These are phyloP conservation scores for Cercophora newfieldiana DNA, from an alignment of 495 filamentous ascomycete species.

Conservation along the genomic window DNA sequence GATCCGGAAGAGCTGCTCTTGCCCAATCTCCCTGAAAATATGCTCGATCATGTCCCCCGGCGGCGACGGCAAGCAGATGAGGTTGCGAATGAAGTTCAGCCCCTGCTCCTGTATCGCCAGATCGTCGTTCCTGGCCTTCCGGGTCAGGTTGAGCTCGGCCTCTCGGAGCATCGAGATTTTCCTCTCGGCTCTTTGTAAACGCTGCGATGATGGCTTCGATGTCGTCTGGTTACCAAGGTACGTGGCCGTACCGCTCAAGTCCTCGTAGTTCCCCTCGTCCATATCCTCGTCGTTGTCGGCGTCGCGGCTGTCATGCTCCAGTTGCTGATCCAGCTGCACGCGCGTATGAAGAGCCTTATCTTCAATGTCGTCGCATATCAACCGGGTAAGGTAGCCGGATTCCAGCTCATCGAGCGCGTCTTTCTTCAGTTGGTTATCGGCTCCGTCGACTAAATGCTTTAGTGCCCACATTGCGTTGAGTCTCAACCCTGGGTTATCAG, in stretches of 20 bases:
- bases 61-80: slow-evolving; percentile 57
- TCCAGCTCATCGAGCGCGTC: slow-evolving; percentile 73
- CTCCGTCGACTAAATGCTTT: slow-evolving; percentile 76
- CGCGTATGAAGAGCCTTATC: slow-evolving; percentile 45
- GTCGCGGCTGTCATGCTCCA: slow-evolving; percentile 32
- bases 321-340: slow-evolving; percentile 23
- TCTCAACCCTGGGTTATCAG: slow-evolving; percentile 66
- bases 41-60: slow-evolving; percentile 76
- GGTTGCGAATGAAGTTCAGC: slow-evolving; percentile 82
- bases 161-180: slow-evolving; percentile 55
- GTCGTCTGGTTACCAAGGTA: not conserved
- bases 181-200: slow-evolving; percentile 47
- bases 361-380: slow-evolving; percentile 64
- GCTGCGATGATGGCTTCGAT: slow-evolving; percentile 13
- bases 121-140: slow-evolving; percentile 72
- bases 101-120: slow-evolving; percentile 87
- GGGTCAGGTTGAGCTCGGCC: slow-evolving; percentile 53
- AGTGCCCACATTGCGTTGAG: slow-evolving; percentile 88
- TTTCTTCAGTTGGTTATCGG: slow-evolving; percentile 68
- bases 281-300: slow-evolving; percentile 66
- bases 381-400: slow-evolving; percentile 73
- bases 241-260: slow-evolving; percentile 27
- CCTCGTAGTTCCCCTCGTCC: slow-evolving; percentile 49
- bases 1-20: slow-evolving; percentile 73
- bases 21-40: slow-evolving; percentile 73